Base-by-base conservation (phyloP, 768 basidiomycete species). In the Phylloporus sp. region DNA sequence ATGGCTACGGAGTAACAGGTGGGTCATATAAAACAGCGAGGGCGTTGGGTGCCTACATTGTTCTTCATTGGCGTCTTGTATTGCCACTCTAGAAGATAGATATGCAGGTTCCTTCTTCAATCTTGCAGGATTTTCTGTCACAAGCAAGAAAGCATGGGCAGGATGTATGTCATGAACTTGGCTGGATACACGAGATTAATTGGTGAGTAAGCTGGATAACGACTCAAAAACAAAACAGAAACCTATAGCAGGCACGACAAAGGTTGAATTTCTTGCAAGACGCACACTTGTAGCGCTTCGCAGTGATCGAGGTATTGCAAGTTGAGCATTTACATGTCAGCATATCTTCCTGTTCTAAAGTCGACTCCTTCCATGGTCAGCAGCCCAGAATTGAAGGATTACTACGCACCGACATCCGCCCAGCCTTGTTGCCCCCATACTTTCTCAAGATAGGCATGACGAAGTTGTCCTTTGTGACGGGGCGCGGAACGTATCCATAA, bases 121-220 rank as follows among this genome's bases (percentile, higher is more conserved):
- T 22, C 73, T 72, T 21, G 59, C 46, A 4, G 71, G 72, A 55
- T 72, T 77, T 53, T 89, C 87, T n/a, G 84, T 84, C 6, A 93
- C 78, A 9, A 79, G 75, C 17, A 94, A 69, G 72, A 95, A 96
- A 2, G 86, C 81, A 59, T 97, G 91, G 0, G 80, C 77, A 1
- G 93, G 94, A 58, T 97, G 93, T 14, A 95, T 78, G 57, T 93
- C 90, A 54, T 94, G 89, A 10, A 93, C 91, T 68, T 89, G 82
- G 59, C 91, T 92, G 52, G 38, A 43, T 45, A 26, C 33, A 21
- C 13, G 23, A 18, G 9, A 38, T 15, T 5, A 10, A 39, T 22
- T 3, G n/a, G 29, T 47, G 9, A 52, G 45, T 27, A 38, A 8
- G 38, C 11, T n/a, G n/a, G 3, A 8, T 28, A 26, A 18, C 46